Evolutionary conservation across 495 filamentous ascomycete genomes (phyloP).

Genomic region (Penicillium bialowiezense): DNA sequence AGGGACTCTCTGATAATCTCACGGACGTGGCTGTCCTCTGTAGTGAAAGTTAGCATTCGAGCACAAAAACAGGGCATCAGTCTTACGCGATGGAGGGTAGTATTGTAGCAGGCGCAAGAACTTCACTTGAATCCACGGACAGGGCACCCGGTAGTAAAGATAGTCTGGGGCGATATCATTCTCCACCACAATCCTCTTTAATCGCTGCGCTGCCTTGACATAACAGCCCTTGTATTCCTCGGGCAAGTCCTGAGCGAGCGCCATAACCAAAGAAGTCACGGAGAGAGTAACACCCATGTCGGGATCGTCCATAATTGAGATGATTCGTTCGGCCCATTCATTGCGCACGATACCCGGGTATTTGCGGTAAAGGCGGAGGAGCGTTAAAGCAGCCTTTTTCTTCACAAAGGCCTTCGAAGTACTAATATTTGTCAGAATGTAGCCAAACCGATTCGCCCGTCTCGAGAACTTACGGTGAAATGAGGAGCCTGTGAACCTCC

Average conservation of each 20-base stretch:
- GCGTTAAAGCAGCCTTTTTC: slow-evolving; percentile 96
- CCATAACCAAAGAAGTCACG: slow-evolving; percentile 95
- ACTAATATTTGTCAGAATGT: slow-evolving; percentile 42
- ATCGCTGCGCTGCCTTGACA: slow-evolving; percentile 81
- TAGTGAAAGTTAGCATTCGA: slow-evolving; percentile 16
- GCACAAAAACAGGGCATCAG: no score
- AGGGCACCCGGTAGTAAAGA: slow-evolving; percentile 97
- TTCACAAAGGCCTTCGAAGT: slow-evolving; percentile 98
- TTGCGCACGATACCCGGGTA: slow-evolving; percentile 88
- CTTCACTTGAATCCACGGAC: slow-evolving; percentile 98
- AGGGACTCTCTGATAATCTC: slow-evolving; percentile 90
- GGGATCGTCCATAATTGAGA: slow-evolving; percentile 95
- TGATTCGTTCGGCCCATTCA: slow-evolving; percentile 96
- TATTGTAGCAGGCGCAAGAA: slow-evolving; percentile 88
- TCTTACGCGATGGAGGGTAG: slow-evolving; percentile 93
- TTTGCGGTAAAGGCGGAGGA: slow-evolving; percentile 95
- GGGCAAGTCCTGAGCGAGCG: slow-evolving; percentile 85
- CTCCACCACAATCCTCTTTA: slow-evolving; percentile 88
- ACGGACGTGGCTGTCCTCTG: slow-evolving; percentile 89
- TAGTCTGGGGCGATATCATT: slow-evolving; percentile 86
- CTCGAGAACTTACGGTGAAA: slow-evolving; percentile 75
- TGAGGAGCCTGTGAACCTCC: slow-evolving; percentile 91
- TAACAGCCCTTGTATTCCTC: slow-evolving; percentile 94
- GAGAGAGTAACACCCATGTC: slow-evolving; percentile 95
- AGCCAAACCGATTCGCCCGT: no score